These are phyloP conservation scores for Yamadazyma blattariae DNA, from an alignment of 1,139 yeast genomes.

Conservation along the genomic window DNA sequence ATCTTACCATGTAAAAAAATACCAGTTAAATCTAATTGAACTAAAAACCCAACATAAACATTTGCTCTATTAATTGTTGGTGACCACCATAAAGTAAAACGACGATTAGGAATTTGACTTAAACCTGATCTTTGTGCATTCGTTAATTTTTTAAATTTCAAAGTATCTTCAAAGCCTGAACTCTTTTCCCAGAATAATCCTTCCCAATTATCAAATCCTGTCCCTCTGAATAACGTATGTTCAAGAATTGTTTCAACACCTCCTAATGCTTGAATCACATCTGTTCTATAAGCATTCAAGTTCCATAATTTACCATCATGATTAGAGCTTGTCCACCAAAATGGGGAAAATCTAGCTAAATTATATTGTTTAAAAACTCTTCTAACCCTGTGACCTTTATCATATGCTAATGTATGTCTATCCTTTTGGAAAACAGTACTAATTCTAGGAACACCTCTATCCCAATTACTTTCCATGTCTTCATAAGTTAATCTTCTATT, in stretches of 20 bases:
- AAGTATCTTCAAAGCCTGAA: slow-evolving; percentile 93
- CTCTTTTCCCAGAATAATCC: slow-evolving; percentile 98
- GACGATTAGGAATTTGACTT: slow-evolving; percentile 95
- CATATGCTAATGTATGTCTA: slow-evolving; percentile 90
- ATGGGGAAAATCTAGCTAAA: slow-evolving; percentile 73
- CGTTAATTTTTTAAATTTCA: slow-evolving; percentile 90
- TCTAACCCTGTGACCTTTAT: slow-evolving; percentile 88
- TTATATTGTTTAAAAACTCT: slow-evolving; percentile 75
- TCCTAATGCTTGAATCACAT: slow-evolving; percentile 95
- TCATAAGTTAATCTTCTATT: slow-evolving; percentile 87
- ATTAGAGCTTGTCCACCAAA: slow-evolving; percentile 94
- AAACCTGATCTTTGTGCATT: slow-evolving; percentile 97
- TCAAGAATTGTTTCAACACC: slow-evolving; percentile 96
- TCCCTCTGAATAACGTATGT: slow-evolving; percentile 92
- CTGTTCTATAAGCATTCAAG: slow-evolving; percentile 87
- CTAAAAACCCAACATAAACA: slow-evolving; percentile 96
- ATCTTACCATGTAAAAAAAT: slow-evolving; percentile 96
- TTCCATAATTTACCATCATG: slow-evolving; percentile 98
- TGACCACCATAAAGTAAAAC: slow-evolving; percentile 99
- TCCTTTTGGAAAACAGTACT: slow-evolving; percentile 95
- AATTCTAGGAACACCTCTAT: slow-evolving; percentile 93
- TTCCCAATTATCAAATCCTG: slow-evolving; percentile 98
- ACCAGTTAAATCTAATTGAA: slow-evolving; percentile 94
- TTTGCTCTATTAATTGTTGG: slow-evolving; percentile 98
- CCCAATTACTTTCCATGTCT: slow-evolving; percentile 94